phyloP scores from a whole-genome alignment of 495 filamentous ascomycete species.

The Lichenothelia convexa region DNA sequence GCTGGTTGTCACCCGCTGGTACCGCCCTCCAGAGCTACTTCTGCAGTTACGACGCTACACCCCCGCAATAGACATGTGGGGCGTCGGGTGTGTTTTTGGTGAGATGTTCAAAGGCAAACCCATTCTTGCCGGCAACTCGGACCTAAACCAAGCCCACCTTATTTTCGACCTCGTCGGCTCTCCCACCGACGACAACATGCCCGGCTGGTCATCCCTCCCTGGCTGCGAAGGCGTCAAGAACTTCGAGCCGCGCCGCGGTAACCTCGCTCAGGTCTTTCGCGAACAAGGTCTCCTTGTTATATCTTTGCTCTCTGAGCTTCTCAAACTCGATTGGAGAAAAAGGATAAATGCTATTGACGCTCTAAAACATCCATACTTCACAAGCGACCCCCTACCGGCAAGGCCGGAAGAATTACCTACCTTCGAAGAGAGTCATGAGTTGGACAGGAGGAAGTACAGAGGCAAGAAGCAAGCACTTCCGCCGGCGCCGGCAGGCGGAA shows the following conservation, averaged over 20 bases:
- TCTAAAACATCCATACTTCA: slow-evolving; percentile 82
- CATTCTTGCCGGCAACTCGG: slow-evolving; percentile 76
- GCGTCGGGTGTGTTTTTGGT: slow-evolving; percentile 90
- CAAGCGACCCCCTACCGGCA: slow-evolving; percentile 55
- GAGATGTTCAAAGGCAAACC: slow-evolving; percentile 95
- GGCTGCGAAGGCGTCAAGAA: slow-evolving; percentile 58
- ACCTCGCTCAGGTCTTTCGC: slow-evolving; percentile 52
- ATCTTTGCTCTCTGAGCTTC: slow-evolving; percentile 60
- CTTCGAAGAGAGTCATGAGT: slow-evolving; percentile 89
- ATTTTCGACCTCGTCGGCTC: slow-evolving; percentile 90
- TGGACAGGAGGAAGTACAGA: slow-evolving; percentile 78
- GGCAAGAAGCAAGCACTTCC: slow-evolving; percentile 60
- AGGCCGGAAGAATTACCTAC: slow-evolving; percentile 63
- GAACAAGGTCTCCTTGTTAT: slow-evolving; percentile 52
- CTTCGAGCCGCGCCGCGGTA: slow-evolving; percentile 43
- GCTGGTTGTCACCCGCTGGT: slow-evolving; percentile 93
- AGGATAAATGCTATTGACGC: slow-evolving; percentile 92
- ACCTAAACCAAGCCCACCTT: slow-evolving; percentile 71
- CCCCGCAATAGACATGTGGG: slow-evolving; percentile 95
- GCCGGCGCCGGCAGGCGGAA: slow-evolving; percentile 76
- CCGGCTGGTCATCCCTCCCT: slow-evolving; percentile 65
- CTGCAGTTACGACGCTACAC: slow-evolving; percentile 77
- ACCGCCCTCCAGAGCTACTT: slow-evolving; percentile 83
- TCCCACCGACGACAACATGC: slow-evolving; percentile 84
- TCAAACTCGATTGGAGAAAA: slow-evolving; percentile 73